Percentiles rank a stretch among this genome's conserved stretches.
Evolutionary conservation across 2,329 filamentous ascomycete genomes (phyloP).

Genomic region (Nemania serpens): DNA sequence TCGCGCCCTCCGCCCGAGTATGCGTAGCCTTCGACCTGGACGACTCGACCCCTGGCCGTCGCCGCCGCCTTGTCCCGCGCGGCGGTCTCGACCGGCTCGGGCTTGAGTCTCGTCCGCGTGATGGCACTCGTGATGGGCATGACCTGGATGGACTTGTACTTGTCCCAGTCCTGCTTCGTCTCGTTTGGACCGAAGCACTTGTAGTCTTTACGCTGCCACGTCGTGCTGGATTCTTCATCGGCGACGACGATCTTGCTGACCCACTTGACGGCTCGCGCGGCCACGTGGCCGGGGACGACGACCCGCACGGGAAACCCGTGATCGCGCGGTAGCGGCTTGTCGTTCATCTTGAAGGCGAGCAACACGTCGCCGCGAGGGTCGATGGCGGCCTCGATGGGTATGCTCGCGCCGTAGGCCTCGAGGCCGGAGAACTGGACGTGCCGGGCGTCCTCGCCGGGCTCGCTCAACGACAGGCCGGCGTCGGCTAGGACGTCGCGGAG

Average conservation of each 20-base stretch:
- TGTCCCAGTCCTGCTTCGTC: slow-evolving; percentile 63
- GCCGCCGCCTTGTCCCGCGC: background rate
- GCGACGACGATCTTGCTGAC: slow-evolving; percentile 66
- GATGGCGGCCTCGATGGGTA: slow-evolving; percentile 62
- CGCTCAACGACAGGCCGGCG: slow-evolving; percentile 41
- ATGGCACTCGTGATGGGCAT: slow-evolving; percentile 72
- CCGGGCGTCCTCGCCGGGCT: slow-evolving; percentile 39
- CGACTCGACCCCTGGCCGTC: slow-evolving; percentile 21
- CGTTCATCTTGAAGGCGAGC: slow-evolving; percentile 71
- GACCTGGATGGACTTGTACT: slow-evolving; percentile 67
- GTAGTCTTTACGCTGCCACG: slow-evolving; percentile 71
- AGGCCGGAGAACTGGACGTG: slow-evolving; percentile 56
- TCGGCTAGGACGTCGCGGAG: slow-evolving; percentile 51
- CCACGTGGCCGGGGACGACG: slow-evolving; percentile 68
- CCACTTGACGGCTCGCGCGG: slow-evolving; percentile 72
- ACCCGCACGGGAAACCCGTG: slow-evolving; percentile 69
- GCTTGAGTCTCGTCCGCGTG: slow-evolving; percentile 46
- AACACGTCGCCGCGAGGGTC: slow-evolving; percentile 68
- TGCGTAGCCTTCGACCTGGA: slow-evolving; percentile 63
- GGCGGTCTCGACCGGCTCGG: slow-evolving; percentile 21
- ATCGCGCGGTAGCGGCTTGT: slow-evolving; percentile 62
- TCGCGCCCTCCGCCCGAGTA: slow-evolving; percentile 69
- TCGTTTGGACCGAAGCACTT: slow-evolving; percentile 71
- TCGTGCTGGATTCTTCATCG: slow-evolving; percentile 67
- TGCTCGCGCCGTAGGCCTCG: slow-evolving; percentile 66